Evolutionary conservation across 306 rosid genomes (phyloP), one percentile per base, ranked within the genome.

Genomic region (Medicago ruthenica): DNA sequence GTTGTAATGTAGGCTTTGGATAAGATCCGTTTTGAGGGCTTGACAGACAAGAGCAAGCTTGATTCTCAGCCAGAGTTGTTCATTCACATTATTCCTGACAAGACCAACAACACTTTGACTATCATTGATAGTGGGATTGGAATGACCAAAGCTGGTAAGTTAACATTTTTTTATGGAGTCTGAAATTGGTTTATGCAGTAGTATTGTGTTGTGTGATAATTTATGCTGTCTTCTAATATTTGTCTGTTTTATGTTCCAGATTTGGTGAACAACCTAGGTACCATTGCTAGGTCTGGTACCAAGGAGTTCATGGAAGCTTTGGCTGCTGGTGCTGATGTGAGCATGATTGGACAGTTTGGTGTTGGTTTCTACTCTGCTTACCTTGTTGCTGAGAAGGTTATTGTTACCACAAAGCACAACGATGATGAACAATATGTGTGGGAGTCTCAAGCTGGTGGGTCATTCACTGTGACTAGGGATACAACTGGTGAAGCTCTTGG

Each of bases 391-490:
- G 98, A 93, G 42, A 91, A 86, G 90, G 98, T 93, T 7, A 85
- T 93, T 50, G 97, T 93, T 34, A 93, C 94, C 47, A 0, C 96
- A 27, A 93, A 91, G 85, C 98, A 93, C 85, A 93, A 93, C n/a
- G 98, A 93, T 57, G 98, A 93, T 8, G 97, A 93, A 70, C 98
- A 93, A 70, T 91, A 93, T 34, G 88, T 93, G 2, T 93, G 98
- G 98, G 97, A 93, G 84, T 93, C 98, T 13, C 98, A 93, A 55
- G 98, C 98, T 13, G 97, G 98, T 24, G 98, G 97, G 4, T 93
- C 98, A 0, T 93, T 93, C 87, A 91, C 98, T 2, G 91, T 93
- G 3, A 91, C 98, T 63, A 88, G 97, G 64, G 98, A 93, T 66
- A 81, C 81, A 6, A 62, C 97, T 22, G 97, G 98, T 5, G 98